Conservation (phyloP, 2,329 filamentous ascomycete genomes). For the Aureobasidium sp. region DNA sequence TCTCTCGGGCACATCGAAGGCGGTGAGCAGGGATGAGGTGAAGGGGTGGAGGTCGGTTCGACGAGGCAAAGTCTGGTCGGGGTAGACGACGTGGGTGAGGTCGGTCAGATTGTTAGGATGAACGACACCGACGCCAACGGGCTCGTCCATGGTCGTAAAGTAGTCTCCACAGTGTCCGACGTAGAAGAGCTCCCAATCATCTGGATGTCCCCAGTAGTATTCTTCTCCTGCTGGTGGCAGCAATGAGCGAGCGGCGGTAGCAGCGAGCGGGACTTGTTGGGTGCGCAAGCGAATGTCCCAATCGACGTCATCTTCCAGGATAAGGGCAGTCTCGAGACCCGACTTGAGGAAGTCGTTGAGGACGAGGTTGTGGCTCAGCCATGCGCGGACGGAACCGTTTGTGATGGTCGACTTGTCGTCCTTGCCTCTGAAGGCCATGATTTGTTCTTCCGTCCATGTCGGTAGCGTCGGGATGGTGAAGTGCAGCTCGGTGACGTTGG, state of each 20-base stretch:
- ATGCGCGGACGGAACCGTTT: constrained; percentile 31
- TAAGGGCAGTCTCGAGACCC: constrained; percentile 33
- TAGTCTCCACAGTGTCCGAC: constrained; percentile 36
- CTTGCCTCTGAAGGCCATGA: constrained; percentile 22
- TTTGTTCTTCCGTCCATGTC: constrained; percentile 29
- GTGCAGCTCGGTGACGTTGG: constrained; percentile 30
- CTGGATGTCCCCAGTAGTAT: constrained; percentile 32
- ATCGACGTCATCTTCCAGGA: constrained; percentile 39
- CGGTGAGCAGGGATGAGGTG: constrained; percentile 29
- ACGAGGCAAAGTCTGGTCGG: constrained; percentile 31
- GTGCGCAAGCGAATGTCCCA: constrained; percentile 38
- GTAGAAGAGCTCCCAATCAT: constrained; percentile 32
- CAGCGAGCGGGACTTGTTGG: constrained; percentile 32
- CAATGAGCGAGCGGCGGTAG: constrained; percentile 31
- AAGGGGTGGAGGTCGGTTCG: constrained; percentile 29
- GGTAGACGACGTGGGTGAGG: constrained; percentile 25
- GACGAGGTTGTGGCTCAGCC: constrained; percentile 33
- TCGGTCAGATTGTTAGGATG: constrained; percentile 21
- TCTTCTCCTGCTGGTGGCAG: constrained; percentile 8
- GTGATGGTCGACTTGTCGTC: constrained; percentile 26
- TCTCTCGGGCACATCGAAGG: constrained; percentile 29
- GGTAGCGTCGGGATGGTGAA: constrained; percentile 32
- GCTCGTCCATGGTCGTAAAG: constrained; percentile 17
- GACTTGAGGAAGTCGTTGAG: constrained; percentile 34
- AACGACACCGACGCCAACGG: constrained; percentile 11